Evolutionary conservation across 2,329 filamentous ascomycete species (phyloP), one percentile per base, ranked within the genome.

Genomic region (Colletotrichum sp.): DNA sequence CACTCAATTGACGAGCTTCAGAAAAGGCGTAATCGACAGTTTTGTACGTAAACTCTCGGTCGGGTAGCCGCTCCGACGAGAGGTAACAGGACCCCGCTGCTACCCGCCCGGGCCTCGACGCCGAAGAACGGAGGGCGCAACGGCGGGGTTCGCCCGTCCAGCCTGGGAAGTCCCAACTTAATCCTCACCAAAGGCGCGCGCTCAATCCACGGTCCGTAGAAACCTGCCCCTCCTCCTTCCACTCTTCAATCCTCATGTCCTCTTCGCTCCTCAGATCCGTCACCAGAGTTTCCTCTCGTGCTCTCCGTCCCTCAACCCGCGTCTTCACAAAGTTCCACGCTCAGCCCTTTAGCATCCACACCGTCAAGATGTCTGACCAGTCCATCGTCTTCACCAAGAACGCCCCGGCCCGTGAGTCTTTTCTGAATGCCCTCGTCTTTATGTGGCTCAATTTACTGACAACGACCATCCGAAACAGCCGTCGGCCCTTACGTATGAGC

Each of bases 401-500:
- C 79, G 91, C 91, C 79, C 89, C 90, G 79, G 86, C 88, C 80
- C 88, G 90, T 92, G 84, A 84, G 90, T 89, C 10, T 21, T 4
- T 13, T 34, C 39, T 10, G 6, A 32, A 59, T 49, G 4, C 36
- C 16, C 16, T 15, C 34, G 12, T 15, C 49, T 16, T 8, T 8
- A 44, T 49, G 7, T 52, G 39, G 12, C 30, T 57, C 57, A 66
- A 21, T 26, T 34, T 34, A 18, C 79, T 30, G 39, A 49, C 39
- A 49, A 49, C 39, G 12, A 49, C 3, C 39, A 49, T 62, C 7
- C 18, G 34, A 16, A 15, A 71, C 73, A 93, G 92, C 91, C 82
- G 88, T 91, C 79, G 92, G 91, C 71, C 91, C 92, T 79, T 93
- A 93, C 85, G 91, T 93, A 87, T 82, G 90, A 64, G 21, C 84